Percentiles rank a stretch among this genome's conserved stretches.
These are phyloP conservation scores for Thalassiosira allenii DNA, from an alignment of 352 stramenopile genomes.

Conservation along the genomic window DNA sequence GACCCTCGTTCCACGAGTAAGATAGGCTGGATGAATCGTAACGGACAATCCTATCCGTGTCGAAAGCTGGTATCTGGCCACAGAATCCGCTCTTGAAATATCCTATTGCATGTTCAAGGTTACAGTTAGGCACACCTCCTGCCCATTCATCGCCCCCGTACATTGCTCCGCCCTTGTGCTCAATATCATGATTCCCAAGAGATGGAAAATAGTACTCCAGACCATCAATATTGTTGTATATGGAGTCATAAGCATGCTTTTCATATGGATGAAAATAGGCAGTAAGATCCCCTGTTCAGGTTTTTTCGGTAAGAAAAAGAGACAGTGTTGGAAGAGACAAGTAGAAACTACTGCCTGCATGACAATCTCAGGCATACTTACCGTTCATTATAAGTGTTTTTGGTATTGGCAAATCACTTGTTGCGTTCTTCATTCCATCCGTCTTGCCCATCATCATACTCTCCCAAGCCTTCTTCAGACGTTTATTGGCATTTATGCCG, in stretches of 20 bases:
- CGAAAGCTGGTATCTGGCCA: conserved; percentile 56
- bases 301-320: too few species aligned
- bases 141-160: conserved; percentile 61
- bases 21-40: conserved; percentile 63
- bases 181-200: conserved; percentile 65
- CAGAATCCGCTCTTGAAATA: conserved; percentile 61
- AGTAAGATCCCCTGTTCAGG: conserved; percentile 62
- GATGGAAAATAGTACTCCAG: conserved; percentile 60
- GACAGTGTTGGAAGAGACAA: too few species aligned
- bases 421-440: conserved; percentile 38
- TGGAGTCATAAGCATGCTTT: conserved; percentile 59
- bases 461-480: conserved; percentile 56
- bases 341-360: too few species aligned
- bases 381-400: conserved; percentile 67
- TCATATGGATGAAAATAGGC: conserved; percentile 67
- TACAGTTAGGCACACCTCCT: conserved; percentile 51
- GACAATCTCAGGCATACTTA: conserved; percentile 7
- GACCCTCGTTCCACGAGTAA: conserved; percentile 60
- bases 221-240: conserved; percentile 59
- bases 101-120: conserved; percentile 57
- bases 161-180: conserved; percentile 54
- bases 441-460: conserved; percentile 48
- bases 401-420: conserved; percentile 35
- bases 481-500: conserved; percentile 51
- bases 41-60: conserved; percentile 50